These are phyloP conservation scores for Closterium sp. DNA, from an alignment of 139 green algal species.

Conservation along the genomic window DNA sequence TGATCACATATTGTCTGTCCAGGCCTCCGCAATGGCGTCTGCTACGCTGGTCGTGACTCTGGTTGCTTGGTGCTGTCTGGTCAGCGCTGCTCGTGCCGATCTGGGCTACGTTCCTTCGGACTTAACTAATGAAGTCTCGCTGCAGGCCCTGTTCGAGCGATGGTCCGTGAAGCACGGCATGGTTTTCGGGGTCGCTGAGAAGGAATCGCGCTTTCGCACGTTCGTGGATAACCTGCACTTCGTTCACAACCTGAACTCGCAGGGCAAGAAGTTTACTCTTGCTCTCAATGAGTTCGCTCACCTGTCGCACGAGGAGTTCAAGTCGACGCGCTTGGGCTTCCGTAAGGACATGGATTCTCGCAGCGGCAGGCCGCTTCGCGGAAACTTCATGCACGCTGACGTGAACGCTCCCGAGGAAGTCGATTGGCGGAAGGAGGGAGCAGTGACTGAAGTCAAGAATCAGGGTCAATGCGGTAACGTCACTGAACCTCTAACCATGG, in stretches of 20 bases:
- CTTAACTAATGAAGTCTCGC: slow-evolving; percentile 5
- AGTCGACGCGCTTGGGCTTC: slow-evolving; percentile 53
- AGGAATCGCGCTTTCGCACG: slow-evolving; percentile 53
- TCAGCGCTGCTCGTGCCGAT: not conserved
- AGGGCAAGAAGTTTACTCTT: slow-evolving; percentile 61
- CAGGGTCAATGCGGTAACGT: slow-evolving; percentile 80
- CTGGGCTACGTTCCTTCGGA: slow-evolving; percentile 1
- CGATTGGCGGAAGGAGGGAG: slow-evolving; percentile 79
- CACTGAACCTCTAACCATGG: not conserved
- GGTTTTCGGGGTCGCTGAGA: slow-evolving; percentile 1
- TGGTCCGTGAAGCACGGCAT: slow-evolving; percentile 23
- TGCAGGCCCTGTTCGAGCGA: not conserved
- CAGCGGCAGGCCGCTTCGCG: not conserved
- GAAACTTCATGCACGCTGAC: slow-evolving; percentile 43
- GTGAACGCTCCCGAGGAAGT: slow-evolving; percentile 60
- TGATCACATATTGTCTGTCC: not conserved
- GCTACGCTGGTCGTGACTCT: not conserved
- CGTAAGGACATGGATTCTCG: not conserved
- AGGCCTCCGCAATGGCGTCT: not conserved
- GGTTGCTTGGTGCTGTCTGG: not conserved
- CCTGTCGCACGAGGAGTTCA: slow-evolving; percentile 85
- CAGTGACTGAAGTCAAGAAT: slow-evolving; percentile 92
- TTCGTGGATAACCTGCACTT: slow-evolving; percentile 85
- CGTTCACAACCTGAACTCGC: slow-evolving; percentile 73
- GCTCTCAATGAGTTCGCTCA: slow-evolving; percentile 83